phyloP scores from a whole-genome alignment of 2,329 filamentous ascomycete genomes.

The Allantophomopsis lycopodina region DNA sequence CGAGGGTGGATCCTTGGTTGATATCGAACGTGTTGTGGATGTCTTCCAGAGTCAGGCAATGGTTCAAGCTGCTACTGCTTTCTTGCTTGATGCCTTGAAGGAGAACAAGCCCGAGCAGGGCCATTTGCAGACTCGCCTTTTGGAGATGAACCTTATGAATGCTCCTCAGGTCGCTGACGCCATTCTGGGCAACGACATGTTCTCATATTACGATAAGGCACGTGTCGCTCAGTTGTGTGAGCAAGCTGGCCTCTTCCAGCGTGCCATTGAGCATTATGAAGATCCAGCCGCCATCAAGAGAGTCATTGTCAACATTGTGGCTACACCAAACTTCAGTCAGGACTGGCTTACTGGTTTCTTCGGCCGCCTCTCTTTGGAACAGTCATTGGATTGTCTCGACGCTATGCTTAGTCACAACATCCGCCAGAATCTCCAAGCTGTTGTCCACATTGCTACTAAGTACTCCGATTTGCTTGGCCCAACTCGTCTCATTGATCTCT shows the following conservation, averaged over 20 bases:
- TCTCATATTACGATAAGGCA: conserved; percentile 87
- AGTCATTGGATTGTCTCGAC: conserved; percentile 85
- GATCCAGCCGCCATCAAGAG: conserved; percentile 85
- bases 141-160: conserved; percentile 97
- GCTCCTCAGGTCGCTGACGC: conserved; percentile 96
- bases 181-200: conserved; percentile 97
- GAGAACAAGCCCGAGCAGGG: conserved; percentile 91
- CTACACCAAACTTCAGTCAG: conserved; percentile 70
- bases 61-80: conserved; percentile 96
- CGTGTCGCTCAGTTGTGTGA: conserved; percentile 87
- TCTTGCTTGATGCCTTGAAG: conserved; percentile 88
- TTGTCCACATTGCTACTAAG: conserved; percentile 93
- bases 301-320: conserved; percentile 69
- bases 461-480: conserved; percentile 90
- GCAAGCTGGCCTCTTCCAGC: conserved; percentile 74
- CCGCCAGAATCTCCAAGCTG: conserved; percentile 87
- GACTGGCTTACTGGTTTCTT: conserved; percentile 93
- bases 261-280: conserved; percentile 89
- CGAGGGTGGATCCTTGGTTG: conserved; percentile 74
- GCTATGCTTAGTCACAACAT: conserved; percentile 97
- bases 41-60: conserved; percentile 97
- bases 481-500: conserved; percentile 77
- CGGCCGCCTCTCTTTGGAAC: conserved; percentile 85
- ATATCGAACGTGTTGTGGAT: conserved; percentile 89
- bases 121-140: conserved; percentile 79